These are phyloP conservation scores for Talaromyces islandicus DNA, from an alignment of 2,329 filamentous ascomycete genomes.

Conservation along the genomic window DNA sequence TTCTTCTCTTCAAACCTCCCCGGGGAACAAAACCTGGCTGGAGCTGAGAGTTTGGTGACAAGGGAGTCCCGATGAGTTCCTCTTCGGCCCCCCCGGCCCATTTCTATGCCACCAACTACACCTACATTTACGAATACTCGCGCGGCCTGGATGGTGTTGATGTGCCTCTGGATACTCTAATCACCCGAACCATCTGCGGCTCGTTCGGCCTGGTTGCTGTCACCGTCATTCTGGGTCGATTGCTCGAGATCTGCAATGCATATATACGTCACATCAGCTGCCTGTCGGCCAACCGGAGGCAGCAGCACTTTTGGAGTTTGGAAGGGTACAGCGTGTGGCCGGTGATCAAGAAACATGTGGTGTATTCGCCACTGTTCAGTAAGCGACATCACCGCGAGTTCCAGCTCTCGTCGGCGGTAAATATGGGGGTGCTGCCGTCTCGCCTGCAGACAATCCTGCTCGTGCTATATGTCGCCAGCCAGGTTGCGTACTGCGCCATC, in stretches of 20 bases:
- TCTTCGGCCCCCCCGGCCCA: slow-evolving; percentile 13
- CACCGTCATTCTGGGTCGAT: slow-evolving; percentile 33
- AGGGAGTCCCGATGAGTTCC: slow-evolving; percentile 12
- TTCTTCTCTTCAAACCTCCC: neutral
- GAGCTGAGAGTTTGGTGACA: neutral
- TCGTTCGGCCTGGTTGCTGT: slow-evolving; percentile 30
- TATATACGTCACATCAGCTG: slow-evolving; percentile 41
- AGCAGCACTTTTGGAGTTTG: slow-evolving; percentile 42
- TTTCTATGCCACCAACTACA: slow-evolving; percentile 26
- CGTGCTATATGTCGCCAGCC: slow-evolving; percentile 61
- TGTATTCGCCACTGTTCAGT: slow-evolving; percentile 61
- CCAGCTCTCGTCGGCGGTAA: slow-evolving; percentile 60
- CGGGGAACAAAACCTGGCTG: neutral
- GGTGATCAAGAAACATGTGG: slow-evolving; percentile 40
- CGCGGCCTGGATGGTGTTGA: slow-evolving; percentile 34
- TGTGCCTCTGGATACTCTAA: slow-evolving; percentile 32
- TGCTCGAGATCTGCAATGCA: slow-evolving; percentile 38
- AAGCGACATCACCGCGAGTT: slow-evolving; percentile 74
- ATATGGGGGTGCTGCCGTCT: slow-evolving; percentile 73
- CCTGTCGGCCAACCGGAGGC: slow-evolving; percentile 25
- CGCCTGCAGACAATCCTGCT: slow-evolving; percentile 69
- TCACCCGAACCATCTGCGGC: slow-evolving; percentile 34
- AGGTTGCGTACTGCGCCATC: slow-evolving; percentile 64
- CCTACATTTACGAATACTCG: slow-evolving; percentile 36
- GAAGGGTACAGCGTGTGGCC: slow-evolving; percentile 38